Conservation (phyloP, 306 rosid species). For the Cicer pinnatifidum region DNA sequence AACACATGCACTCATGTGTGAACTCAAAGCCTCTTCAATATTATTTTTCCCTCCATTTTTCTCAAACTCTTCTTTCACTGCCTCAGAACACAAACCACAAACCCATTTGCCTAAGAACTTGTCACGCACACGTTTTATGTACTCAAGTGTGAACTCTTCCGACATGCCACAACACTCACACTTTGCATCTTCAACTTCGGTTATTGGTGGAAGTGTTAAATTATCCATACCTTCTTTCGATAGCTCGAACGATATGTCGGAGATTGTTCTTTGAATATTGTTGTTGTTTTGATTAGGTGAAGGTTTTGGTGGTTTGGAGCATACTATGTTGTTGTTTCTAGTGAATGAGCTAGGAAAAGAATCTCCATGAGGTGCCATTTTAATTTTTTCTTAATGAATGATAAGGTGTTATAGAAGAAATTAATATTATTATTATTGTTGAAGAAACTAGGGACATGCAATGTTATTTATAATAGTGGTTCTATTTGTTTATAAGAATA, state of each 20-base stretch:
- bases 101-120: constrained; percentile 80
- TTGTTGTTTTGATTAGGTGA: constrained; percentile 47
- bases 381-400: too few species aligned
- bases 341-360: constrained; percentile 43
- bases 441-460: constrained; percentile 14
- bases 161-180: constrained; percentile 98
- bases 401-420: neutral
- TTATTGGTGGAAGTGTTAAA: constrained; percentile 59
- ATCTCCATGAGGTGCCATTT: constrained; percentile 84
- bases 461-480: constrained; percentile 58
- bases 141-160: constrained; percentile 88
- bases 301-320: constrained; percentile 58
- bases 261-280: constrained; percentile 69
- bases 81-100: constrained; percentile 89
- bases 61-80: constrained; percentile 87
- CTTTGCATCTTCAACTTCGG: constrained; percentile 74
- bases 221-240: constrained; percentile 50
- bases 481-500: constrained; percentile 1
- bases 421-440: neutral
- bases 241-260: constrained; percentile 80
- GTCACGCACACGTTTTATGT: constrained; percentile 65
- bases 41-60: constrained; percentile 72
- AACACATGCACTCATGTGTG: constrained; percentile 81
- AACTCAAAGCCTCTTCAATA: constrained; percentile 68
- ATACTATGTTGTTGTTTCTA: constrained; percentile 45